A percentile compares a stretch with the other conserved stretches of the same genome.
Conservation (phyloP, 805 yeast genomes). For the Nematodospora valgi region DNA sequence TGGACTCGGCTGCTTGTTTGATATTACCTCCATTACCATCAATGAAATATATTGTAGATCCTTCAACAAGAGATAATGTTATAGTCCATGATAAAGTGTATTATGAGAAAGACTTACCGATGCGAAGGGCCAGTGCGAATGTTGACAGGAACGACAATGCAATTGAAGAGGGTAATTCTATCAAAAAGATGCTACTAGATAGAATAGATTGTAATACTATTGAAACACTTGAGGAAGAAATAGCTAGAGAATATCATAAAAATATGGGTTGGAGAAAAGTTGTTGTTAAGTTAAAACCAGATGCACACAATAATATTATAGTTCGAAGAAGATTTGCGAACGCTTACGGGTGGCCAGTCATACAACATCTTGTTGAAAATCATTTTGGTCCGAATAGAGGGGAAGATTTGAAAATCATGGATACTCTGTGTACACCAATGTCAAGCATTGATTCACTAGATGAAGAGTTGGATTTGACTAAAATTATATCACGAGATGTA, state of each 20-base stretch:
- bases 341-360: slow-evolving; percentile 93
- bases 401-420: slow-evolving; percentile 6
- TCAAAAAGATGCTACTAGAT: background rate
- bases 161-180: background rate
- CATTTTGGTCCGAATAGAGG: slow-evolving; percentile 45
- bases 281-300: slow-evolving; percentile 79
- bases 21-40: slow-evolving; percentile 81
- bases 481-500: slow-evolving; percentile 31
- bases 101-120: slow-evolving; percentile 62
- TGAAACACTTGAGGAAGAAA: slow-evolving; percentile 62
- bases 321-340: slow-evolving; percentile 88
- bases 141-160: background rate
- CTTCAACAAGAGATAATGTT: slow-evolving; percentile 57
- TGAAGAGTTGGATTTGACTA: slow-evolving; percentile 24
- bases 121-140: slow-evolving; percentile 1
- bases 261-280: slow-evolving; percentile 90
- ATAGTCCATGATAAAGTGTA: slow-evolving; percentile 84
- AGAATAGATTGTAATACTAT: background rate
- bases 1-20: slow-evolving; percentile 75
- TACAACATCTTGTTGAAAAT: slow-evolving; percentile 71
- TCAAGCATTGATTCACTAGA: slow-evolving; percentile 20
- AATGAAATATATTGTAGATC: slow-evolving; percentile 62
- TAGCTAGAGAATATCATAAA: slow-evolving; percentile 86
- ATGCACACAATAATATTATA: slow-evolving; percentile 90
- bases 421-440: background rate